Base-by-base conservation (phyloP, 257 asterid species). In the Penstemon eatonii region DNA sequence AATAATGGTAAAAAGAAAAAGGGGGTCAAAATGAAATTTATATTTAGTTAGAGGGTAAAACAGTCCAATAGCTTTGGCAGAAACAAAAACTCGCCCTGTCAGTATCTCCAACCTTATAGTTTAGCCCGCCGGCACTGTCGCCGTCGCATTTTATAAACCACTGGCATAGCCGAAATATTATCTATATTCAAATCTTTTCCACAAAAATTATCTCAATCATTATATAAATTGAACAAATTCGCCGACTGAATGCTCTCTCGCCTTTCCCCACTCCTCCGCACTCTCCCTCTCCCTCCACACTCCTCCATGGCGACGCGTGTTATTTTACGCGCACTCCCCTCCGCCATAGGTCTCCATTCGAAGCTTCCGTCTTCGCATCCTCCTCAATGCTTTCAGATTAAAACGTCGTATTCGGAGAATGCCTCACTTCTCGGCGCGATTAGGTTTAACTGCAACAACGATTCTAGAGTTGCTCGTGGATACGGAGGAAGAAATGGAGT, bases 301-400 rank as follows among this genome's bases (percentile, higher is more conserved):
- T 71, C 86, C 41, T 15, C 74, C 57, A 90, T 90, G 96, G 87
- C 91, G 84, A 92, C 87, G 87, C 96, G 91, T 84, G 82, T 76
- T 15, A 49, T 89, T 38, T 65, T 89, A 33, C 91, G 83, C 69
- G 72, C 83, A 2, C 81, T 81, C n/a, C 73, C 84, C 58, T 70
- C 78, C 46, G 9, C 69, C 33, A 47, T 58, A 46, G 53, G 67
- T 53, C 75, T 72, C 37, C 65, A 79, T 59, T 40, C 76, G 52
- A 67, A 38, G 46, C 63, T 58, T 54, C 70, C 63, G 7, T 51
- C 67, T 13, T 71, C 71, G 58, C 47, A 77, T 44, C 73, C 68
- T 69, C 73, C 71, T 54, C 73, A 38, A 57, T 60, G 64, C 51
- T 77, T 76, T 54, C 75, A 71, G 5, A 15, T 39, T 37, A 25